Base-by-base conservation (phyloP, 345 rosid genomes). In the Eucalyptus regnans region DNA sequence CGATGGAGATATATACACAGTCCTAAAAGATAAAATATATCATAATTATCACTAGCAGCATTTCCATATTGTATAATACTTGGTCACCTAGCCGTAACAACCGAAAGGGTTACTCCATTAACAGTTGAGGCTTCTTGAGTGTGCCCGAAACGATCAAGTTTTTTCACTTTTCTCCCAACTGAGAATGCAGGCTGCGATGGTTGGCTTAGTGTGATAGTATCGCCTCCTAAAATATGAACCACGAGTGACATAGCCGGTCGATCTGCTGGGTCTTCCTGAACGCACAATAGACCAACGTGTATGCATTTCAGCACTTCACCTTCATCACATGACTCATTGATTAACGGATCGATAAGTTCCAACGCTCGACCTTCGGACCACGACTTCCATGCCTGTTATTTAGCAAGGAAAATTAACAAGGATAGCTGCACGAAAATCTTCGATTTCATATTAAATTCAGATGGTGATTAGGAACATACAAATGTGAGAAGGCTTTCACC, bases 131-230 rank as follows among this genome's bases (percentile, higher is more conserved):
- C 31, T 52, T 52, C 58, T 52, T 52, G 58, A 52, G 58, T 52
- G 58, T 52, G 58, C 58, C 58, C 58, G 25, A 3, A 52, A 27
- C 33, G 31, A 27, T 10, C 15, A 27, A 62, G 68, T 6, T 62
- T 62, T 27, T 62, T 62, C 31, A 27, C 68, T 3, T 12, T 13
- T 37, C 89, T 79, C 27, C 90, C 89, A 1, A 90, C 89, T 8
- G 87, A 89, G 50, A 89, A 93, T 68, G 93, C 91, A 13, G 94
- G 93, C 9, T 90, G 43, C 54, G 68, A 20, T 84, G 94, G 94
- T 56, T 13, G 31, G 62, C 91, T 79, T 85, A 93, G 91, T 5
- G 83, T 52, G 29, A 83, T 25, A 8, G 87, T 81, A 48, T 83
- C 87, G 7, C 79, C 85, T 52, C 49, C 52, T 29, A 88, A 37